These are phyloP conservation scores for Oxyria digyna DNA, from an alignment of 148 eudicot genomes.

Conservation along the genomic window DNA sequence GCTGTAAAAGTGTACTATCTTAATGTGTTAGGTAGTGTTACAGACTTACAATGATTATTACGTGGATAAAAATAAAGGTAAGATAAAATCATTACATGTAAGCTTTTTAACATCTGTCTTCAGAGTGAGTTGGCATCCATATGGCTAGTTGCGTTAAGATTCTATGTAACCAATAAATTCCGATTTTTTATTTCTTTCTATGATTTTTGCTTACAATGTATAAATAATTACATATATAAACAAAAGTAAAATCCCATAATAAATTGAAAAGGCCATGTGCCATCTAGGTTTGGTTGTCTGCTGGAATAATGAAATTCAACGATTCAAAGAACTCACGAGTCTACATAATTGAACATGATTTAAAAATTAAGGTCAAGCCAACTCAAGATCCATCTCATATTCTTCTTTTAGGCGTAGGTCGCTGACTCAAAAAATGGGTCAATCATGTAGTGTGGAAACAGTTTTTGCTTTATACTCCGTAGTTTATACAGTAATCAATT, in stretches of 20 bases:
- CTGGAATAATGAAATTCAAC: neutral
- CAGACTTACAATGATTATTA: neutral
- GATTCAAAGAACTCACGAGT: neutral
- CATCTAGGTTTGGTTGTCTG: neutral
- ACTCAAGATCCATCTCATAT: neutral
- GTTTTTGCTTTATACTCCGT: neutral
- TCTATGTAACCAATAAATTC: neutral
- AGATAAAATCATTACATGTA: neutral
- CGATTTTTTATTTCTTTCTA: no score
- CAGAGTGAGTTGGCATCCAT: neutral
- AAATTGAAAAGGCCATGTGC: neutral
- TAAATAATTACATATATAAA: neutral
- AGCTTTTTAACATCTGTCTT: neutral
- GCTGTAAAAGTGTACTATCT: neutral
- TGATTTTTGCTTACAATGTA: neutral
- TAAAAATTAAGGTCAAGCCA: neutral
- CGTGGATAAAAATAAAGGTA: neutral
- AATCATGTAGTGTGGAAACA: neutral
- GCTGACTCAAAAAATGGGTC: constrained; percentile 1
- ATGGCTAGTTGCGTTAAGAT: neutral
- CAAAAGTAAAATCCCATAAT: neutral
- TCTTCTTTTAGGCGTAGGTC: neutral
- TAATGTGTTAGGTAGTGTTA: neutral
- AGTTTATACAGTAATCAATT: no score
- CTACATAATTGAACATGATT: neutral